These are phyloP conservation scores for Lactuca sativa DNA, from an alignment of 129 eudicot genomes.

Conservation along the genomic window DNA sequence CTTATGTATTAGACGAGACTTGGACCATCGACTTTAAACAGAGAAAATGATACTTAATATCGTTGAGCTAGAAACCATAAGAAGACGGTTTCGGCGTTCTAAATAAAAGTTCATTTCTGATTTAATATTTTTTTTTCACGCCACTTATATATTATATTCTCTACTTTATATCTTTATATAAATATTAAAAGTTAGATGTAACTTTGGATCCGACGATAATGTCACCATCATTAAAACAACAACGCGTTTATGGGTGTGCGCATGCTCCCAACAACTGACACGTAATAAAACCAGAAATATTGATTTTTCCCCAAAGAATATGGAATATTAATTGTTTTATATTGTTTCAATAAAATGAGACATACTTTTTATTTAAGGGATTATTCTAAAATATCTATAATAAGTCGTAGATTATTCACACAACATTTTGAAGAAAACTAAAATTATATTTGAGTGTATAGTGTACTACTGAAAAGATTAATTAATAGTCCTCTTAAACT, in stretches of 20 bases:
- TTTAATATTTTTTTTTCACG: background rate
- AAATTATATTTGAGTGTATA: too few species aligned
- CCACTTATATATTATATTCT: background rate
- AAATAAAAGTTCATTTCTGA: too few species aligned
- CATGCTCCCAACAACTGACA: constrained; percentile 17
- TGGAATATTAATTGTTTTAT: background rate
- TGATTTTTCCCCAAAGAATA: background rate
- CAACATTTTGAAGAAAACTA: too few species aligned
- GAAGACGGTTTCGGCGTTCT: too few species aligned
- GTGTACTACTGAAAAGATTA: too few species aligned
- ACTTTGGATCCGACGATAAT: constrained; percentile 42
- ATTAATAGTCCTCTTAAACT: too few species aligned
- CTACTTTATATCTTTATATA: background rate
- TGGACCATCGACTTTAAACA: too few species aligned
- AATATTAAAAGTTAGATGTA: background rate
- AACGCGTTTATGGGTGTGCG: constrained; percentile 25
- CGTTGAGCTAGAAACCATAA: too few species aligned
- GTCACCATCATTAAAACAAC: constrained; percentile 22
- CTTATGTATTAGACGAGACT: too few species aligned
- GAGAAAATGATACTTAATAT: too few species aligned
- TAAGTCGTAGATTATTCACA: background rate
- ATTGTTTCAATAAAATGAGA: background rate
- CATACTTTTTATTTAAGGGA: background rate
- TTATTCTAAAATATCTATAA: too few species aligned
- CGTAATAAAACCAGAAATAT: constrained; percentile 24